Conservation (phyloP, 257 asterid species). For the Solanum corneliomulleri region DNA sequence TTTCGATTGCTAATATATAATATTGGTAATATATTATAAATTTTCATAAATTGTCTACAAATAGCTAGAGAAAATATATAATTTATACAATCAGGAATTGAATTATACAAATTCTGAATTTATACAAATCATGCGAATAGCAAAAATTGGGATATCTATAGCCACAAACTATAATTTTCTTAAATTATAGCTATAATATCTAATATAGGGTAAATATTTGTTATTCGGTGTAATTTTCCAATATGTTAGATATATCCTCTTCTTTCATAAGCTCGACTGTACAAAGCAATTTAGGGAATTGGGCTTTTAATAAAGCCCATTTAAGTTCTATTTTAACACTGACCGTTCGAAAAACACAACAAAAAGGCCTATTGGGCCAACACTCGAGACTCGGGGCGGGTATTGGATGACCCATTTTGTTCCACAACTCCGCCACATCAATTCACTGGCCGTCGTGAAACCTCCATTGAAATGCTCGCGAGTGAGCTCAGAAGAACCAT, state of each 20-base stretch:
- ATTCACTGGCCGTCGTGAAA: background rate
- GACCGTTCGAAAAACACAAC: background rate
- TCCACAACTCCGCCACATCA: background rate
- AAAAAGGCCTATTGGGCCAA: background rate
- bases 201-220: no score
- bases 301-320: background rate
- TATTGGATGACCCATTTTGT: background rate
- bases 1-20: background rate
- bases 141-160: background rate
- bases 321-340: background rate
- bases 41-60: background rate
- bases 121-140: background rate
- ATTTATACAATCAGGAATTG: no score
- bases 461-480: background rate
- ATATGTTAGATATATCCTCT: no score
- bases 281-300: background rate
- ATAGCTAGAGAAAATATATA: no score
- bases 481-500: background rate
- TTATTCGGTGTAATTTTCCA: no score
- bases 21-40: no score
- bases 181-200: no score
- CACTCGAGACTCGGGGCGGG: background rate
- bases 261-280: background rate
- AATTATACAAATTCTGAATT: no score
- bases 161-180: no score